These are phyloP conservation scores for Hanseniaspora gamundiae DNA, from an alignment of 1,139 yeast species.

Conservation along the genomic window DNA sequence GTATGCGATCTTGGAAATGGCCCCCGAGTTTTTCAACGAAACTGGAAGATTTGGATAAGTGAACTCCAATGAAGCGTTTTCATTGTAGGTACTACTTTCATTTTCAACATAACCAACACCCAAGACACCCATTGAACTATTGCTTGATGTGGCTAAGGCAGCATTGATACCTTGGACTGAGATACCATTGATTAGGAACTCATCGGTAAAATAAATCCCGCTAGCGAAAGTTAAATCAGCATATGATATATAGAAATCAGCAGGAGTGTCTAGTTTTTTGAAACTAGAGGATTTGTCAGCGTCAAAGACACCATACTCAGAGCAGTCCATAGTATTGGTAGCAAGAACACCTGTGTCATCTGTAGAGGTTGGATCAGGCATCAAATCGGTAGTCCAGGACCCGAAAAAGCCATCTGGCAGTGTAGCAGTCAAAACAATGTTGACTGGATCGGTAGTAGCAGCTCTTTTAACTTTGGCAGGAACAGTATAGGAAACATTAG, in stretches of 20 bases:
- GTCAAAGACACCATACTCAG: constrained; percentile 10
- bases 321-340: constrained; percentile 7
- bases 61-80: constrained; percentile 3
- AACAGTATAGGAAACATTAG: constrained; percentile 32
- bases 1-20: constrained; percentile 41
- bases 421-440: constrained; percentile 7
- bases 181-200: constrained; percentile 32
- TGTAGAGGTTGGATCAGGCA: constrained; percentile 32
- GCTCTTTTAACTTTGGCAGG: not conserved
- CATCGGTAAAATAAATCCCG: constrained; percentile 59
- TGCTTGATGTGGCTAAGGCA: constrained; percentile 48
- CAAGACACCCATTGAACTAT: constrained; percentile 45
- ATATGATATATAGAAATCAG: constrained; percentile 35
- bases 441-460: constrained; percentile 32
- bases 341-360: constrained; percentile 19
- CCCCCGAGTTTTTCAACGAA: constrained; percentile 40
- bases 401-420: constrained; percentile 6
- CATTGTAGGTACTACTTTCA: constrained; percentile 27
- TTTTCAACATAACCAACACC: constrained; percentile 50
- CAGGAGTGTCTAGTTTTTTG: constrained; percentile 29
- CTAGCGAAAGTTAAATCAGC: constrained; percentile 51
- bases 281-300: constrained; percentile 30
- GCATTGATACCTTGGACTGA: constrained; percentile 31
- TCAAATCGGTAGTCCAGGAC: constrained; percentile 46
- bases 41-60: constrained; percentile 44